Base-by-base conservation (phyloP, 2,329 filamentous ascomycete species). In the Pseudogymnoascus sp. region DNA sequence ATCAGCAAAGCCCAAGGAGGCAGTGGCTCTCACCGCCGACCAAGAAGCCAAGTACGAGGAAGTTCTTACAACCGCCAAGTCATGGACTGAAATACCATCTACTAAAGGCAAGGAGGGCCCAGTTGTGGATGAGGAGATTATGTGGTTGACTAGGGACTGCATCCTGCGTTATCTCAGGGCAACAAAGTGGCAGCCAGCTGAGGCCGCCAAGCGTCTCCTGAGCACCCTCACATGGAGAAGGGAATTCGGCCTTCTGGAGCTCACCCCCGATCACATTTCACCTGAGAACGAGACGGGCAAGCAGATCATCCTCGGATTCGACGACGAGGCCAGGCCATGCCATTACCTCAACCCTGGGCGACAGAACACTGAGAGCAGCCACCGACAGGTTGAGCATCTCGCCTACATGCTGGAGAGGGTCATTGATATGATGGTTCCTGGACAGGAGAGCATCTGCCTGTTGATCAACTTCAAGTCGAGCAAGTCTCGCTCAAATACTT, bases 241-340 rank as follows among this genome's bases (percentile, higher is more conserved):
- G 62, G 92, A 96, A 72, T 99, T 96, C 72, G 92, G 91, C 58
- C 81, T 96, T 63, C 86, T 83, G 61, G 73, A 77, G 62, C 84
- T 92, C 71, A 93, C 91, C 0, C 81, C 89, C 8, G 93, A 97
- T 7, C 89, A 96, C 77, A 93, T 97, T 71, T 91, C 89, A 0
- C 86, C 90, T 11, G 95, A 99, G 80, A 96, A 97, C 75, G 92
- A 93, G 78, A 97, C 93, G 8, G 95, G 95, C 68, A 99, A 99
- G 80, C 93, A 97, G 75, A 82, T 96, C 63, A 82, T 96, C 63
- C 76, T 95, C 18, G 95, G 95, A 43, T 99, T 87, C 76, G 95
- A 99, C 78, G 90, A 88, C 64, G 80, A 91, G 65, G 89, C 83
- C 59, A 83, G 93, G n/a, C 91, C 93, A 1, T 97, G 93, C 75